Base-by-base conservation (phyloP, 2,329 filamentous ascomycete genomes). In the Claviceps digitariae region DNA sequence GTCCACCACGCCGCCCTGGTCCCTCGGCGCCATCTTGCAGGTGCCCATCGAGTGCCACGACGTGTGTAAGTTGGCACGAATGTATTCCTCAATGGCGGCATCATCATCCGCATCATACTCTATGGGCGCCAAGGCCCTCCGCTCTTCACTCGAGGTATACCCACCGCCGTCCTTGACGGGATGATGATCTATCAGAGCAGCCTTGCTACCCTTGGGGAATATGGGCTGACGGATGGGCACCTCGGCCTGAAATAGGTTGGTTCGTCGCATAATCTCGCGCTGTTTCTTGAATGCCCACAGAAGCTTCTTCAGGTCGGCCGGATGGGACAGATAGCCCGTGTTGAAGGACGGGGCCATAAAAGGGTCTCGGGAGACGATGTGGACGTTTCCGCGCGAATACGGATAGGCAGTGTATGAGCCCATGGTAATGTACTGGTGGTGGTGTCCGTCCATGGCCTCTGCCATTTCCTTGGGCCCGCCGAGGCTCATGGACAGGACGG, bases 271-370 rank as follows among this genome's bases (percentile, higher is more conserved):
- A 52, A 84, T 74, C 63, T 83, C 81, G 2, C 82, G 77, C 41
- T 74, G 72, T 57, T 76, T 77, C 66, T 85, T 85, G 69, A 85
- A 85, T 1, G 69, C 74, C 80, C 81, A 84, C 12, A 81, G 58
- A 13, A 78, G 74, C 59, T 74, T 78, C 62, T 76, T 76, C 29
- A 83, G 34, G 60, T 84, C 81, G 25, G 78, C 63, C 1, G 70
- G 69, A 25, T 72, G 66, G 7, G 55, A 51, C n/a, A 63, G 46
- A 64, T 74, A 81, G 12, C 79, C 81, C 0, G 74, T 67, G 53
- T 80, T 72, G 58, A 84, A 82, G 52, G 79, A 74, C 10, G 74
- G 66, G 2, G 70, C 64, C n/a, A 73, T 70, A 17, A 66, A 59
- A 2, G 71, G 56, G 3, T 67, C 61, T 15, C 67, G 64, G 1